Percentiles rank a stretch among this genome's conserved stretches.
These are phyloP conservation scores for Rhodomyrtus tomentosa DNA, from an alignment of 345 rosid species.

Conservation along the genomic window DNA sequence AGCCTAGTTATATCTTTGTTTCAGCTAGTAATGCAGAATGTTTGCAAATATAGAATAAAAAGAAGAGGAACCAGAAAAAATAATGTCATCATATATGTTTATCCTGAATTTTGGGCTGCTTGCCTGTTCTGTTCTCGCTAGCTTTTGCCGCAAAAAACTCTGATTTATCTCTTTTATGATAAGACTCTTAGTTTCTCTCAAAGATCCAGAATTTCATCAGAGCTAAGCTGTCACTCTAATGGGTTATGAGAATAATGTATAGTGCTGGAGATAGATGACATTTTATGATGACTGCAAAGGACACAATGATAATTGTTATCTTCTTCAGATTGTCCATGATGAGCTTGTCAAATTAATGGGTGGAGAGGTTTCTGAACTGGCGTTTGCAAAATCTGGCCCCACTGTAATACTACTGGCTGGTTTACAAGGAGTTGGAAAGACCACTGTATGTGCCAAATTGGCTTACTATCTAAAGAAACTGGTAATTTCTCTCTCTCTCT, in stretches of 20 bases:
- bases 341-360: slow-evolving; percentile 98
- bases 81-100: background rate
- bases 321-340: slow-evolving; percentile 61
- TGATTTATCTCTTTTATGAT: background rate
- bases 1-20: background rate
- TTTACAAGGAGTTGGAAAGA: slow-evolving; percentile 96
- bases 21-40: background rate
- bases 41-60: background rate
- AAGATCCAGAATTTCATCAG: background rate
- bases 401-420: slow-evolving; percentile 91
- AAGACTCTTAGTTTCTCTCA: background rate
- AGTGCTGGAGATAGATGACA: background rate
- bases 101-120: background rate
- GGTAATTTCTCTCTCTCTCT: slow-evolving; percentile 17
- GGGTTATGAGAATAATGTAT: background rate
- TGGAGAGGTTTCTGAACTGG: slow-evolving; percentile 90
- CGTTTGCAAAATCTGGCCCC: slow-evolving; percentile 70
- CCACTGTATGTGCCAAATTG: slow-evolving; percentile 89
- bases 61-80: background rate
- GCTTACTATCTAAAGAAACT: slow-evolving; percentile 90
- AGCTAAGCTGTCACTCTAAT: background rate
- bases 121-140: background rate
- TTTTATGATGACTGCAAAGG: background rate
- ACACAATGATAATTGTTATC: background rate
- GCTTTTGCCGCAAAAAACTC: background rate